Evolutionary conservation across 148 eudicot species (phyloP).

Genomic region (Arctostaphylos glauca): DNA sequence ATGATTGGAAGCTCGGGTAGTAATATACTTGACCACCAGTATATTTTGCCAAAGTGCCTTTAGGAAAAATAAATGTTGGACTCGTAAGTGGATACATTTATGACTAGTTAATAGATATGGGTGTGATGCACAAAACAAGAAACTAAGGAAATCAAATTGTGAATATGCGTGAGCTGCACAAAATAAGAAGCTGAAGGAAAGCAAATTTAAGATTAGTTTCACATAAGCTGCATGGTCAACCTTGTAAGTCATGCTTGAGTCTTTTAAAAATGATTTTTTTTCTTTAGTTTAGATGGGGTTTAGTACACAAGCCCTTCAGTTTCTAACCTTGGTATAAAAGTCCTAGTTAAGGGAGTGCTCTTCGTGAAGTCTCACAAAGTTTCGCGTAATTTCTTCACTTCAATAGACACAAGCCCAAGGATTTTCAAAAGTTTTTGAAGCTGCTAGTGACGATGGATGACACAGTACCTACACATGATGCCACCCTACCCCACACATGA

Average conservation of each 20-base stretch:
- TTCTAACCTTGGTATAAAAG: not conserved
- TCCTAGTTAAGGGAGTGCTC: not conserved
- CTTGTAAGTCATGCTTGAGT: not conserved
- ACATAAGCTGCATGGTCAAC: not conserved
- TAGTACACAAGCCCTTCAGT: not conserved
- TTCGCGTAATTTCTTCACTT: not conserved
- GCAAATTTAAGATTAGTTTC: not conserved
- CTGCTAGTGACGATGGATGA: not conserved
- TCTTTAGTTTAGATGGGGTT: constrained; percentile 2
- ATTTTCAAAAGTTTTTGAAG: not conserved
- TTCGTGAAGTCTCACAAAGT: not conserved
- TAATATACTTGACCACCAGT: constrained; percentile 92
- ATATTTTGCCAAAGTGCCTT: constrained; percentile 92
- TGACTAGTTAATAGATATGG: not conserved
- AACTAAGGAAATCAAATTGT: not conserved
- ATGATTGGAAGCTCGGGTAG: constrained; percentile 78
- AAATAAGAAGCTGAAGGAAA: constrained; percentile 6
- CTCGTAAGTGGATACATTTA: not conserved
- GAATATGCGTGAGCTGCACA: not conserved
- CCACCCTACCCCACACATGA: not conserved
- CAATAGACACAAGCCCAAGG: not conserved
- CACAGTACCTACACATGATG: too few relatives aligned
- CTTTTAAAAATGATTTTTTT: not conserved
- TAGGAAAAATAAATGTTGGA: constrained; percentile 12
- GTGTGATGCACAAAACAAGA: constrained; percentile 1